These are phyloP conservation scores for Mucor plumbeus DNA, from an alignment of 371 early-diverging fungal genomes.

Conservation along the genomic window DNA sequence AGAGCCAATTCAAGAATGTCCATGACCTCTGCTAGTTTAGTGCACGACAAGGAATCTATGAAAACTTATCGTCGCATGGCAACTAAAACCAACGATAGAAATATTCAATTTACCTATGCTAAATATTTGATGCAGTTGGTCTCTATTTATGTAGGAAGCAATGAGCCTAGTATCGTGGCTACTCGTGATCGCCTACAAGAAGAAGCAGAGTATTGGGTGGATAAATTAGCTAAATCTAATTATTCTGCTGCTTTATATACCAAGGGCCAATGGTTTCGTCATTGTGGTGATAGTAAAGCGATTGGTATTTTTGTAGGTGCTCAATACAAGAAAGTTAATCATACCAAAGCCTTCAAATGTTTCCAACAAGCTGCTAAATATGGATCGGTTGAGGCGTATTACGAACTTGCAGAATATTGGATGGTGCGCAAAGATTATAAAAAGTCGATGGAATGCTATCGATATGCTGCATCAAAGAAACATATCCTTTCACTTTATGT, in stretches of 20 bases:
- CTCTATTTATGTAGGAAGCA: slow-evolving; percentile 12
- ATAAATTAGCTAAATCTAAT: slow-evolving; percentile 67
- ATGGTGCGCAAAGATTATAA: slow-evolving; percentile 67
- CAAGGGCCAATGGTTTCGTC: slow-evolving; percentile 70
- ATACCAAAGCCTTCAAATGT: slow-evolving; percentile 48
- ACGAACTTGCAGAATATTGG: slow-evolving; percentile 42
- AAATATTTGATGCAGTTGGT: slow-evolving; percentile 64
- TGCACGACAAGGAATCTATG: slow-evolving; percentile 53
- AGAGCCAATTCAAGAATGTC: neutral
- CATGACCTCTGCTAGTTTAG: slow-evolving; percentile 54
- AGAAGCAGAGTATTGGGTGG: slow-evolving; percentile 76
- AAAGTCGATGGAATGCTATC: slow-evolving; percentile 76
- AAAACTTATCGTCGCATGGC: slow-evolving; percentile 73
- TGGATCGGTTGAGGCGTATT: slow-evolving; percentile 40
- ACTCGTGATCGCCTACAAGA: slow-evolving; percentile 30
- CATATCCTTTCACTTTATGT: slow-evolving; percentile 74
- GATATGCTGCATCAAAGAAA: slow-evolving; percentile 75
- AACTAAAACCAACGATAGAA: slow-evolving; percentile 67
- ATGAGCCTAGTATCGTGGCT: neutral
- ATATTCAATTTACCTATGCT: slow-evolving; percentile 71
- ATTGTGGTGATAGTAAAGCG: slow-evolving; percentile 40
- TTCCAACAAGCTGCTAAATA: slow-evolving; percentile 46
- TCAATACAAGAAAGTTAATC: slow-evolving; percentile 27
- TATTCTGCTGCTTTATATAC: slow-evolving; percentile 71
- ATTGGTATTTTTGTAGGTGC: slow-evolving; percentile 30